These are phyloP conservation scores for Acorus calamus DNA, from an alignment of 106 monocot species.

Conservation along the genomic window DNA sequence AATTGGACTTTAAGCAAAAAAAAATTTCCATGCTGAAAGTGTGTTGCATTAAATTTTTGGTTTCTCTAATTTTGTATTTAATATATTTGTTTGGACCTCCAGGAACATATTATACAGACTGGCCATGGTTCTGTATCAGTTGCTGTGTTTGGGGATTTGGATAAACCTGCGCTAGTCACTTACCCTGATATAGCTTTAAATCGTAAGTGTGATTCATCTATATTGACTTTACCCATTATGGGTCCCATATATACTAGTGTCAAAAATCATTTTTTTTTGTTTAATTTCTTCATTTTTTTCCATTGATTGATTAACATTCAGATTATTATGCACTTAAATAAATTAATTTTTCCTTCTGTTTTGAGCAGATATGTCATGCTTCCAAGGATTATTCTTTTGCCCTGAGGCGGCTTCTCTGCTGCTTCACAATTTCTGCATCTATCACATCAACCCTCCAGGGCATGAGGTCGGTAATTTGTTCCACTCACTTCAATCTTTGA, in stretches of 20 bases:
- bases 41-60: not conserved
- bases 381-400: slow-evolving; percentile 82
- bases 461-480: slow-evolving; percentile 61
- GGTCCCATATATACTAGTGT: not conserved
- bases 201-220: slow-evolving; percentile 29
- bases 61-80: not conserved
- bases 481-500: not conserved
- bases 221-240: not conserved
- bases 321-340: not conserved
- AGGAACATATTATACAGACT: slow-evolving; percentile 74
- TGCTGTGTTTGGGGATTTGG: slow-evolving; percentile 65
- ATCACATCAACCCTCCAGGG: slow-evolving; percentile 79
- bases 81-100: not conserved
- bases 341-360: not conserved
- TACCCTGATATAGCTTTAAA: slow-evolving; percentile 83
- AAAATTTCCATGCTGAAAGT: too few relatives aligned
- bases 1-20: too few relatives aligned
- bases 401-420: slow-evolving; percentile 62
- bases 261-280: not conserved
- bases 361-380: slow-evolving; percentile 69
- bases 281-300: not conserved
- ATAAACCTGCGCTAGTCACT: slow-evolving; percentile 80
- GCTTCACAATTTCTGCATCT: slow-evolving; percentile 83
- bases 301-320: not conserved
- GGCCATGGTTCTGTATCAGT: slow-evolving; percentile 50